A percentile compares a stretch with the other conserved stretches of the same genome.
phyloP scores from a whole-genome alignment of 208 protist genomes.

The Leishmania guyanensis region DNA sequence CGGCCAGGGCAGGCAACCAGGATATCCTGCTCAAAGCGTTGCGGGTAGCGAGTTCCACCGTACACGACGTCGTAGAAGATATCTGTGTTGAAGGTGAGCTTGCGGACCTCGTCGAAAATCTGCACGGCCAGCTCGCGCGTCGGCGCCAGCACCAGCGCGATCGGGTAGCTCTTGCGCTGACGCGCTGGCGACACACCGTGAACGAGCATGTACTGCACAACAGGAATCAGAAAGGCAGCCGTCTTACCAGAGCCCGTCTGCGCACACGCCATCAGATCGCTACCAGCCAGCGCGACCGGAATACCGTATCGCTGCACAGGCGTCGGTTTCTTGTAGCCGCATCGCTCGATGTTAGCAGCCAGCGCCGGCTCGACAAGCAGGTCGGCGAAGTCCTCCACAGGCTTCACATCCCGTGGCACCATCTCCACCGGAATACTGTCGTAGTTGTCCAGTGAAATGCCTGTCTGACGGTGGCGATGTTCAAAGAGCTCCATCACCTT shows the following conservation, averaged over 20 bases:
- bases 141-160: constrained; percentile 94
- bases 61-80: constrained; percentile 96
- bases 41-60: constrained; percentile 94
- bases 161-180: constrained; percentile 58
- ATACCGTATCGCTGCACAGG: constrained; percentile 98
- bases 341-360: constrained; percentile 93
- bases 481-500: constrained; percentile 77
- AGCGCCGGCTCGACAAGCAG: constrained; percentile 87
- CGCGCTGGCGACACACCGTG: constrained; percentile 71
- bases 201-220: constrained; percentile 95
- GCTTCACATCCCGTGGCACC: constrained; percentile 70
- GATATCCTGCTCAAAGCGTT: constrained; percentile 96
- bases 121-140: constrained; percentile 96
- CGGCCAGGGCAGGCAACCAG: constrained; percentile 92
- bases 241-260: constrained; percentile 99
- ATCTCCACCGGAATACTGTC: constrained; percentile 84
- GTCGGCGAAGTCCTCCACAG: constrained; percentile 85
- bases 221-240: constrained; percentile 97
- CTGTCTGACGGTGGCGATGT: constrained; percentile 73
- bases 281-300: constrained; percentile 89
- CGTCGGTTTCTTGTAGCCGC: constrained; percentile 96
- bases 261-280: constrained; percentile 98
- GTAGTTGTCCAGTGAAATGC: constrained; percentile 88
- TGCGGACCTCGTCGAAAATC: constrained; percentile 96
- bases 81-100: constrained; percentile 95